Evolutionary conservation across 2,329 filamentous ascomycete genomes (phyloP).

Genomic region (Monosporascus ibericus): DNA sequence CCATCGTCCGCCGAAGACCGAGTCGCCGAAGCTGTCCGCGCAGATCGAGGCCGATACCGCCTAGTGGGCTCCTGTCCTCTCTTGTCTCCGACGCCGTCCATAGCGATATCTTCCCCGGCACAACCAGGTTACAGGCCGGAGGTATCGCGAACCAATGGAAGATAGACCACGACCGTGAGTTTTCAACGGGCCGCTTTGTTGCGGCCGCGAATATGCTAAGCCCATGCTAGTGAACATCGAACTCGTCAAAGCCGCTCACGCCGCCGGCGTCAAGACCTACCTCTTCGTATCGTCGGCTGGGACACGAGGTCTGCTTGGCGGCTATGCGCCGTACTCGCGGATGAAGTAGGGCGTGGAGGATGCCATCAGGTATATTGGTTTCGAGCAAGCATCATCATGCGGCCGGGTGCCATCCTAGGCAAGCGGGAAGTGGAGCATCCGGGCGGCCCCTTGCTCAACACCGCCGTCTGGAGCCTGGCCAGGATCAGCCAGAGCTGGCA

Average conservation of each 20-base stretch:
- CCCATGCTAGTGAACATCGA: slow-evolving; percentile 58
- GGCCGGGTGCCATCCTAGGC: slow-evolving; percentile 73
- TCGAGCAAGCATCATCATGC: slow-evolving; percentile 71
- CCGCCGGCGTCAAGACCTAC: slow-evolving; percentile 65
- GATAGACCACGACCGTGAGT: slow-evolving; percentile 67
- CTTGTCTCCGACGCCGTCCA: slow-evolving; percentile 49
- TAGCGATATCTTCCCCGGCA: slow-evolving; percentile 73
- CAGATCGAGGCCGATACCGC: slow-evolving; percentile 61
- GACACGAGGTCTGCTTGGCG: slow-evolving; percentile 32
- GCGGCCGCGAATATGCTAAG: neutral
- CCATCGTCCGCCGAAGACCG: slow-evolving; percentile 54
- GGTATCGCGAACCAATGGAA: slow-evolving; percentile 74
- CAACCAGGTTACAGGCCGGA: slow-evolving; percentile 70
- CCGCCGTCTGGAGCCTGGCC: slow-evolving; percentile 50
- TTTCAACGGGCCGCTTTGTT: neutral
- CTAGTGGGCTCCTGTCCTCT: slow-evolving; percentile 60
- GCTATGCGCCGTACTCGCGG: slow-evolving; percentile 45
- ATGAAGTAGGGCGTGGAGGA: slow-evolving; percentile 93
- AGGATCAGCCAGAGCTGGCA: slow-evolving; percentile 47
- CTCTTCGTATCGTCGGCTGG: slow-evolving; percentile 65
- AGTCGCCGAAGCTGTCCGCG: slow-evolving; percentile 57
- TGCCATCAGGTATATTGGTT: slow-evolving; percentile 61
- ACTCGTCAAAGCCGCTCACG: slow-evolving; percentile 68
- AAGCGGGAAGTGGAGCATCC: slow-evolving; percentile 55
- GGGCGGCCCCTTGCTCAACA: slow-evolving; percentile 50